Evolutionary conservation across 108 stramenopile species (phyloP).

Genomic region (Discostella pseudostelligera): DNA sequence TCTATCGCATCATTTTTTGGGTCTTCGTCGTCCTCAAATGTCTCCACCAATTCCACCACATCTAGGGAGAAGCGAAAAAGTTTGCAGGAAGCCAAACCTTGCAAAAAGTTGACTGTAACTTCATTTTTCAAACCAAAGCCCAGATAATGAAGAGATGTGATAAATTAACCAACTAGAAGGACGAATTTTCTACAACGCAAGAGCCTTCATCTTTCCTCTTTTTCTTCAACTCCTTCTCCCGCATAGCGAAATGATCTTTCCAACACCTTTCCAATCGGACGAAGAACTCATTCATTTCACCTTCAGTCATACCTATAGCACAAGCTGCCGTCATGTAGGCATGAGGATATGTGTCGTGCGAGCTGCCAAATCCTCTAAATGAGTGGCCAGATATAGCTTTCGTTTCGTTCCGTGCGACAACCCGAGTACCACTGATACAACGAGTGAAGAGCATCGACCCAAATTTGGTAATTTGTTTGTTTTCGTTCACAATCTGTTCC

Average conservation of each 20-base stretch:
- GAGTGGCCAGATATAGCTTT: conserved; percentile 68
- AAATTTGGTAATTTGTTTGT: conserved; percentile 72
- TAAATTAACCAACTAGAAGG: neutral
- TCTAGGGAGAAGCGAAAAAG: conserved; percentile 12
- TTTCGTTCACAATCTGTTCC: conserved; percentile 21
- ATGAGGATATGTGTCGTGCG: conserved; percentile 62
- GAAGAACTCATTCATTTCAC: conserved; percentile 88
- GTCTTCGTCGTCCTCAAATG: conserved; percentile 7
- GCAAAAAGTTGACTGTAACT: conserved; percentile 3
- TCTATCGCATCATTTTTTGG: conserved; percentile 79
- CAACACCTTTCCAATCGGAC: conserved; percentile 76
- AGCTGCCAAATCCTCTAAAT: conserved; percentile 85
- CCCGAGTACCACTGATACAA: conserved; percentile 92
- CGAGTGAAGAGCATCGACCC: conserved; percentile 98
- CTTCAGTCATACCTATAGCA: conserved; percentile 79
- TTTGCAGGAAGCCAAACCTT: conserved; percentile 2
- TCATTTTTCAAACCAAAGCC: too few species aligned
- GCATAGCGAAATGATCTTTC: conserved; percentile 60
- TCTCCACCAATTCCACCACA: conserved; percentile 2
- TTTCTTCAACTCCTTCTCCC: conserved; percentile 47
- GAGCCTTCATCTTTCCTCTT: conserved; percentile 15
- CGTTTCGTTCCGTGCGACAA: conserved; percentile 58
- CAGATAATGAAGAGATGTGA: neutral
- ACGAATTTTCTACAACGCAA: neutral
- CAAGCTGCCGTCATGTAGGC: conserved; percentile 94